Percentiles rank a stretch among this genome's conserved stretches.
Conservation (phyloP, 495 filamentous ascomycete species). For the Aspergillus campestris region DNA sequence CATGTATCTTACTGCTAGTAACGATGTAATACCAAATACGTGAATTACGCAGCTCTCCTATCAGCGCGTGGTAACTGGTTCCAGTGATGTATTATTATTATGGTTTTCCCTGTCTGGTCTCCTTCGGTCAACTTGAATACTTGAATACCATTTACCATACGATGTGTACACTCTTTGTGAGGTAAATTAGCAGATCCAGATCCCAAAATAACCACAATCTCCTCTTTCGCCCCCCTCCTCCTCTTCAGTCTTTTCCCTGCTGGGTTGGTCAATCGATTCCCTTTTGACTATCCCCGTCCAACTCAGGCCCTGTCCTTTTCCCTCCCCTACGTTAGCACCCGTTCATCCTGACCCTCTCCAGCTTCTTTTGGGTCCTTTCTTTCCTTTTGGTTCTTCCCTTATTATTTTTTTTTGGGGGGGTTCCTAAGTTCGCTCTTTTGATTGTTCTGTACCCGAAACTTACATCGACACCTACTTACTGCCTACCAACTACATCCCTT, state of each 20-base stretch:
- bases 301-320: slow-evolving; percentile 11
- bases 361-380: slow-evolving; percentile 20
- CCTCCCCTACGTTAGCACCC: slow-evolving; percentile 4
- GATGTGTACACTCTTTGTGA: slow-evolving; percentile 8
- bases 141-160: too few relatives aligned
- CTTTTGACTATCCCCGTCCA: slow-evolving; percentile 24
- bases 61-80: too few relatives aligned
- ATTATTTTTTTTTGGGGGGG: slow-evolving; percentile 17
- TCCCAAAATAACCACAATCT: slow-evolving; percentile 42
- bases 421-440: slow-evolving; percentile 19
- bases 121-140: too few relatives aligned
- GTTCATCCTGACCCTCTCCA: slow-evolving; percentile 15
- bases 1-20: too few relatives aligned
- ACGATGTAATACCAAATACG: too few relatives aligned
- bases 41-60: too few relatives aligned
- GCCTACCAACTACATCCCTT: slow-evolving; percentile 13
- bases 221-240: too few relatives aligned
- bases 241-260: slow-evolving; percentile 17
- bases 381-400: slow-evolving; percentile 20
- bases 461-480: slow-evolving; percentile 14
- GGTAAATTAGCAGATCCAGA: slow-evolving; percentile 27
- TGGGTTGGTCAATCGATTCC: slow-evolving; percentile 22
- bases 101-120: too few relatives aligned
- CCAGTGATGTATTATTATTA: too few relatives aligned
- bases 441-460: slow-evolving; percentile 3